These are phyloP conservation scores for Boletus vinaceobasis DNA, from an alignment of 768 basidiomycete genomes.

Conservation along the genomic window DNA sequence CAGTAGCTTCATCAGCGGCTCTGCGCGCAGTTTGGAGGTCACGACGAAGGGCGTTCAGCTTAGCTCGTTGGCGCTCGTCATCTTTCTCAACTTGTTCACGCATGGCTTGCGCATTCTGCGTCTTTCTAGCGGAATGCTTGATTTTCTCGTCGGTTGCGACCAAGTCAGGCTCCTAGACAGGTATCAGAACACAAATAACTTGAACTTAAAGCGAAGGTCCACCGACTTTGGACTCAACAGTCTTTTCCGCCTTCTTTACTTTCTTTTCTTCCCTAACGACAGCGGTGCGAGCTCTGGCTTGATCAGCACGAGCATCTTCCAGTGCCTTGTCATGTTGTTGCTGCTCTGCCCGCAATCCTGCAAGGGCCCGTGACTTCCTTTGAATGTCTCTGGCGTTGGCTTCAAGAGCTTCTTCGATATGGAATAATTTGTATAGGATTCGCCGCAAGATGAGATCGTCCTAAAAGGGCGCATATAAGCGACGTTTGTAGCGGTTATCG, in stretches of 20 bases:
- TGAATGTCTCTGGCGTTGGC: constrained; percentile 67
- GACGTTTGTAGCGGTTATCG: background rate
- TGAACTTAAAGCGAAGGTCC: background rate
- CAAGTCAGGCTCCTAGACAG: constrained; percentile 75
- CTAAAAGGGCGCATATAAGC: constrained; percentile 36
- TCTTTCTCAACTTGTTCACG: constrained; percentile 65
- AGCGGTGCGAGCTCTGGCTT: constrained; percentile 70
- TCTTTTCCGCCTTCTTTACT: constrained; percentile 89
- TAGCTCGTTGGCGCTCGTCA: constrained; percentile 45
- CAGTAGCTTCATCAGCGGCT: constrained; percentile 76
- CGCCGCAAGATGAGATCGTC: constrained; percentile 81
- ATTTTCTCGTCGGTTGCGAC: constrained; percentile 85
- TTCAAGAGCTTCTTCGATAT: constrained; percentile 83
- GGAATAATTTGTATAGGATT: constrained; percentile 83
- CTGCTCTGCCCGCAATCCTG: constrained; percentile 66
- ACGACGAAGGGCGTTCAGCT: constrained; percentile 52
- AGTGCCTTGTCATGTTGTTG: constrained; percentile 66
- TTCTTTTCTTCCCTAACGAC: constrained; percentile 83
- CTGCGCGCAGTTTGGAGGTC: constrained; percentile 66
- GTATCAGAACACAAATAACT: background rate
- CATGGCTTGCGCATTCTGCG: constrained; percentile 62
- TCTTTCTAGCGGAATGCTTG: constrained; percentile 76
- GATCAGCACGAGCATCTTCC: constrained; percentile 70
- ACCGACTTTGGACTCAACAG: constrained; percentile 75
- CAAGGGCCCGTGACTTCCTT: constrained; percentile 68